Percentiles rank a stretch among this genome's conserved stretches.
Evolutionary conservation across 1,284 basidiomycete species (phyloP).

Genomic region (Schizophyllum commune): DNA sequence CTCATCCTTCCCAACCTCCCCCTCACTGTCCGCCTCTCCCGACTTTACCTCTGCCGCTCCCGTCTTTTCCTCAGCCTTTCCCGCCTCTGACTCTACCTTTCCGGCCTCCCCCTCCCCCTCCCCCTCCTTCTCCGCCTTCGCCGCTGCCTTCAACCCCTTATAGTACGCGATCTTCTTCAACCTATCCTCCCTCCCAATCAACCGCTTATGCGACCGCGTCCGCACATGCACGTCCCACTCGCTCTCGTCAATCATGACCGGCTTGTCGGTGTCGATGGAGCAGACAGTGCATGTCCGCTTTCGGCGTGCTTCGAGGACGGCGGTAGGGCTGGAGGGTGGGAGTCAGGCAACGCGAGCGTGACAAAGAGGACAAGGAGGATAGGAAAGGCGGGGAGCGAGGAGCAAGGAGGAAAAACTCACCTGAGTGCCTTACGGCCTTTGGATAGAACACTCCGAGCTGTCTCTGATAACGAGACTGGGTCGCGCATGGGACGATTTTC

Average conservation of each 20-base stretch:
- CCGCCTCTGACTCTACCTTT: background rate
- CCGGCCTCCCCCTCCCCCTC: background rate
- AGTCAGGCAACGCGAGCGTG: background rate
- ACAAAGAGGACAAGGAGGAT: slow-evolving; percentile 1
- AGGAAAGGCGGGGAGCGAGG: too few relatives aligned
- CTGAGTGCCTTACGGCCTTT: slow-evolving; percentile 36
- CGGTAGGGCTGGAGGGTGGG: slow-evolving; percentile 38
- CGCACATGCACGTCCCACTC: slow-evolving; percentile 61
- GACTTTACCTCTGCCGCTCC: too few relatives aligned
- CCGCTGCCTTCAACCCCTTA: slow-evolving; percentile 1
- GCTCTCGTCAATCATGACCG: slow-evolving; percentile 68
- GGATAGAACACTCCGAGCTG: slow-evolving; percentile 44
- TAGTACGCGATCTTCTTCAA: background rate
- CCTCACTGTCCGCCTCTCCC: too few relatives aligned
- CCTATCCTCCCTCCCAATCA: slow-evolving; percentile 18
- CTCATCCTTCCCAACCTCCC: too few relatives aligned
- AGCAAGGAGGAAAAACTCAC: slow-evolving; percentile 29
- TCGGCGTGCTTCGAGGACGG: slow-evolving; percentile 48
- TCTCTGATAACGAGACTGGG: slow-evolving; percentile 48
- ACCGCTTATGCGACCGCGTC: slow-evolving; percentile 50
- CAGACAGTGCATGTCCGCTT: slow-evolving; percentile 66
- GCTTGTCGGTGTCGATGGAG: slow-evolving; percentile 51
- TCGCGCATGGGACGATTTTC: slow-evolving; percentile 43
- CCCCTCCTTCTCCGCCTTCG: background rate
- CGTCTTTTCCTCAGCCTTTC: too few relatives aligned